phyloP scores from a whole-genome alignment of 768 basidiomycete species.

The Dacryopinax spathularia region DNA sequence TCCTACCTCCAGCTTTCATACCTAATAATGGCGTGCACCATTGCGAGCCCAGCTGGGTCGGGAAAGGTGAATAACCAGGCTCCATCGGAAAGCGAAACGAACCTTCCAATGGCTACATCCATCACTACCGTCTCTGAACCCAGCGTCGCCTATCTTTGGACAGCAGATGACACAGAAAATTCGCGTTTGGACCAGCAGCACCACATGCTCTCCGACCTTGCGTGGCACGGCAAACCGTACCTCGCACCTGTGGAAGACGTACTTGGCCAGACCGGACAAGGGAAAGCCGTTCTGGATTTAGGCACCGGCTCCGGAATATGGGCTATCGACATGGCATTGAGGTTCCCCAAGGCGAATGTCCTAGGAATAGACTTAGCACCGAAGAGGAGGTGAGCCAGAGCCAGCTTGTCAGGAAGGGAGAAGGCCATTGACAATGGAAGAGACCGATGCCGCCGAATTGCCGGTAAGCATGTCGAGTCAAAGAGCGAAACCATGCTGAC shows the following conservation, averaged over 20 bases:
- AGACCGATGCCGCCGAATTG: neutral
- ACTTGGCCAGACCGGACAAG: conserved; percentile 34
- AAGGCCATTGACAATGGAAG: no score
- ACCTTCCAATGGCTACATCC: no score
- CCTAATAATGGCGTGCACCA: no score
- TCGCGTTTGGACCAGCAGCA: conserved; percentile 47
- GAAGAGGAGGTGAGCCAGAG: conserved; percentile 62
- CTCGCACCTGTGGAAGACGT: conserved; percentile 27
- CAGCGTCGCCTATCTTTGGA: conserved; percentile 62
- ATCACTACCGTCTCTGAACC: conserved; percentile 56
- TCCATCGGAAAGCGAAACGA: no score
- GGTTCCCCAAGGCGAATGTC: conserved; percentile 52
- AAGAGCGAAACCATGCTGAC: neutral
- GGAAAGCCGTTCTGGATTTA: conserved; percentile 56
- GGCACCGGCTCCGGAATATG: conserved; percentile 71
- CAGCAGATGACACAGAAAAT: conserved; percentile 65
- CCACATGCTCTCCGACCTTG: conserved; percentile 42
- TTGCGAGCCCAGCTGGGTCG: no score
- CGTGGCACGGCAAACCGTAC: conserved; percentile 38
- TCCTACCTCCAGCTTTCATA: no score
- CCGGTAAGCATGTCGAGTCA: neutral
- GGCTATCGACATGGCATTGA: conserved; percentile 60
- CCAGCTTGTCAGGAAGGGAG: no score
- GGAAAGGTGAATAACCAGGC: no score
- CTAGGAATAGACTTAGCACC: conserved; percentile 71